phyloP scores from a whole-genome alignment of 2,329 filamentous ascomycete species.

The Mariannaea elegans region DNA sequence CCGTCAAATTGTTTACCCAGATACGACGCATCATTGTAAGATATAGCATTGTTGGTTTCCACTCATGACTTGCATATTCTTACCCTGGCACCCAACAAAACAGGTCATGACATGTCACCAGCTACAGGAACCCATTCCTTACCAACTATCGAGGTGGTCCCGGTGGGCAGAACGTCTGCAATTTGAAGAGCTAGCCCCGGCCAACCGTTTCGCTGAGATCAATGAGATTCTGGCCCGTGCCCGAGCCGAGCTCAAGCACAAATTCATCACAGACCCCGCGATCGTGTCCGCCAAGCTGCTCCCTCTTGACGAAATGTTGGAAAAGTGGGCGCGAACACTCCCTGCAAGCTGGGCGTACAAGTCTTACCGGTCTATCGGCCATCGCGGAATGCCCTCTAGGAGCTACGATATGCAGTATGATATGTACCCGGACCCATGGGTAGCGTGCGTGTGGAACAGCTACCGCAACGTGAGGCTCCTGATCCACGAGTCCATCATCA shows the following conservation, averaged over 20 bases:
- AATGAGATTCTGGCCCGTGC: conserved; percentile 20
- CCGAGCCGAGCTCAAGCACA: conserved; percentile 24
- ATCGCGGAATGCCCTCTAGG: conserved; percentile 9
- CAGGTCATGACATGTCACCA: conserved; percentile 35
- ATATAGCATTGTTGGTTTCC: not conserved
- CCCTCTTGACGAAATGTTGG: conserved; percentile 18
- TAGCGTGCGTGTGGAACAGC: conserved; percentile 33
- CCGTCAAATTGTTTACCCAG: conserved; percentile 28
- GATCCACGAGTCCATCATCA: conserved; percentile 32
- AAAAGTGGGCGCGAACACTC: conserved; percentile 12
- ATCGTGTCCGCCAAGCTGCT: conserved; percentile 19
- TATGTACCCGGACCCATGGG: conserved; percentile 28
- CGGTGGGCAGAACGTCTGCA: conserved; percentile 24
- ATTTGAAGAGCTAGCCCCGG: not conserved
- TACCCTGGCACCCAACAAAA: not conserved
- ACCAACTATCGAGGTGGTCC: conserved; percentile 28
- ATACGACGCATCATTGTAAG: conserved; percentile 31
- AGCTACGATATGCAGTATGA: conserved; percentile 23
- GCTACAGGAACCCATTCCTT: conserved; percentile 33
- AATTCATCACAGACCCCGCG: conserved; percentile 19
- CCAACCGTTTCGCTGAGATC: conserved; percentile 27
- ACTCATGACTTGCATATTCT: too few relatives aligned
- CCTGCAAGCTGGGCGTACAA: conserved; percentile 22
- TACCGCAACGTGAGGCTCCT: conserved; percentile 29
- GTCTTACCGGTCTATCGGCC: conserved; percentile 20